Percentiles rank a stretch among this genome's conserved stretches.
phyloP scores from a whole-genome alignment of 164 flowering plant species.

The Santalum album region DNA sequence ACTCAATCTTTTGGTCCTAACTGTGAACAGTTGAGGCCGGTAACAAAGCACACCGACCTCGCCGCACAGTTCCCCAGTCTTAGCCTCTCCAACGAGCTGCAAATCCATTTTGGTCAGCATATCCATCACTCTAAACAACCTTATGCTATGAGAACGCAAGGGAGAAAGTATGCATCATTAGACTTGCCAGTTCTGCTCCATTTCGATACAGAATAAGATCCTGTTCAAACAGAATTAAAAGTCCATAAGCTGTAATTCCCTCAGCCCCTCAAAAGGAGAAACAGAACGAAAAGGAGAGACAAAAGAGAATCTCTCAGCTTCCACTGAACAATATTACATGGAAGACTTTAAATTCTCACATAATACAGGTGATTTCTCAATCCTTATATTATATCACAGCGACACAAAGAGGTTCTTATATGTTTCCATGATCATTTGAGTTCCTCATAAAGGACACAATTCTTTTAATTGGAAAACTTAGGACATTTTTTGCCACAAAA shows the following conservation, averaged over 20 bases:
- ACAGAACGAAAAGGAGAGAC: neutral
- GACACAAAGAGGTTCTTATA: neutral
- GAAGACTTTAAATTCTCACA: too few species aligned
- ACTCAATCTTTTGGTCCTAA: conserved; percentile 36
- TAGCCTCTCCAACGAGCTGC: conserved; percentile 40
- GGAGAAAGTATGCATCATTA: neutral
- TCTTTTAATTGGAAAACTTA: neutral
- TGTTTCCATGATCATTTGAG: neutral
- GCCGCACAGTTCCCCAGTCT: conserved; percentile 36
- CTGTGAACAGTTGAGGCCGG: conserved; percentile 42
- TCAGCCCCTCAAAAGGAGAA: neutral
- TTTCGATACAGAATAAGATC: conserved; percentile 28
- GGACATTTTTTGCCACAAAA: too few species aligned
- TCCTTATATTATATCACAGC: neutral
- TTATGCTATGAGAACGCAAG: neutral
- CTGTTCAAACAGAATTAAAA: conserved; percentile 22
- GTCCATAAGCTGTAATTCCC: neutral
- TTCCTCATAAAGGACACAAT: neutral
- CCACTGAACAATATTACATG: too few species aligned
- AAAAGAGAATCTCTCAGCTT: too few species aligned
- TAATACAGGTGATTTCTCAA: neutral
- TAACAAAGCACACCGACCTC: conserved; percentile 46
- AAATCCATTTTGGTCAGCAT: conserved; percentile 1
- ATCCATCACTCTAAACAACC: neutral
- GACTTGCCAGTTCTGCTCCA: conserved; percentile 34